phyloP scores from a whole-genome alignment of 2,329 filamentous ascomycete genomes.

The Sporothrix humicola region DNA sequence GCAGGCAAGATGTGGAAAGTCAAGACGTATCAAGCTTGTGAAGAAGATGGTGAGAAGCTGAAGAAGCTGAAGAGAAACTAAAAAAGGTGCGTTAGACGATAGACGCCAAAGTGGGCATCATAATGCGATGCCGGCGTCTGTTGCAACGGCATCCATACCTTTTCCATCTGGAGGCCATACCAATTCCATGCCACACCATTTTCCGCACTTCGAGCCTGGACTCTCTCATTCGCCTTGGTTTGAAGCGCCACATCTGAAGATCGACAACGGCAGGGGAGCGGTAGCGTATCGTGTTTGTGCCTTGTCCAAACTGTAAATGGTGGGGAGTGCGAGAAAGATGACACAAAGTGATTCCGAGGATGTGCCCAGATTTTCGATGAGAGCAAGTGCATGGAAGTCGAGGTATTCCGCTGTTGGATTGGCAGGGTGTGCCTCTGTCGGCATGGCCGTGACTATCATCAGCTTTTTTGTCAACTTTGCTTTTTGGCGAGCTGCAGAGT shows the following conservation, averaged over 20 bases:
- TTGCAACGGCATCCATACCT: too few species aligned
- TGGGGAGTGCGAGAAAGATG: background rate
- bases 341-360: background rate
- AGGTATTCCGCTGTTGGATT: background rate
- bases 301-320: background rate
- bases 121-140: too few species aligned
- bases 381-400: background rate
- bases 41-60: too few species aligned
- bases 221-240: background rate
- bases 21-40: background rate
- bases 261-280: background rate
- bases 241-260: background rate
- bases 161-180: too few species aligned
- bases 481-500: background rate
- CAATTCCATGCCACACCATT: background rate
- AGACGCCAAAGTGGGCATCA: too few species aligned
- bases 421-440: background rate
- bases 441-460: background rate
- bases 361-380: background rate
- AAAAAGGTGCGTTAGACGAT: too few species aligned
- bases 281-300: background rate
- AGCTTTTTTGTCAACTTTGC: background rate
- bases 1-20: background rate
- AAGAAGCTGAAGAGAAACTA: too few species aligned
- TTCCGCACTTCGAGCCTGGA: background rate